phyloP scores from a whole-genome alignment of 2,329 filamentous ascomycete genomes.

The Drechslerella coelobrocha region DNA sequence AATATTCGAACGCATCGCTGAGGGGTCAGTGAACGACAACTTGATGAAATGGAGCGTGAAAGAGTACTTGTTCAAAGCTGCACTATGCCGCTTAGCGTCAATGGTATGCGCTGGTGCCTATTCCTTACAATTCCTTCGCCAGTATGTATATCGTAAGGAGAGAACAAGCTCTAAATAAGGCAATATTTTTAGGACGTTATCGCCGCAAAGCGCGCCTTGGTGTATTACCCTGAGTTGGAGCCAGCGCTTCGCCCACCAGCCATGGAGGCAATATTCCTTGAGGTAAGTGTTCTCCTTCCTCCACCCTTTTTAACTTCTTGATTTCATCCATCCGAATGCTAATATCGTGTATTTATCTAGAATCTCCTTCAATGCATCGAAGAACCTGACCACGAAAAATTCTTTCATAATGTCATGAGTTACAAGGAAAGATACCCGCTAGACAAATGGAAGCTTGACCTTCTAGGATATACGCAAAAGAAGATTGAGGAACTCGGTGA shows the following conservation, averaged over 20 bases:
- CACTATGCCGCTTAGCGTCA: slow-evolving; percentile 83
- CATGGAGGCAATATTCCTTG: slow-evolving; percentile 80
- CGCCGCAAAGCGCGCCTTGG: slow-evolving; percentile 77
- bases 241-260: slow-evolving; percentile 73
- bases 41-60: slow-evolving; percentile 94
- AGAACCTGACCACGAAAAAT: slow-evolving; percentile 78
- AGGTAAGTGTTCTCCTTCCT: slow-evolving; percentile 53
- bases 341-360: slow-evolving; percentile 20
- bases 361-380: slow-evolving; percentile 80
- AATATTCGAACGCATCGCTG: slow-evolving; percentile 82
- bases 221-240: slow-evolving; percentile 81
- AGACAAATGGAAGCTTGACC: slow-evolving; percentile 80
- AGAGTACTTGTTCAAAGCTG: slow-evolving; percentile 92
- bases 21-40: slow-evolving; percentile 81
- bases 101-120: slow-evolving; percentile 57
- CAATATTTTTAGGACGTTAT: slow-evolving; percentile 69
- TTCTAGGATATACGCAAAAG: slow-evolving; percentile 23
- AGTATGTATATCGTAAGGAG: background rate
- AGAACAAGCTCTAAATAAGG: background rate
- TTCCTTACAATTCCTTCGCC: background rate
- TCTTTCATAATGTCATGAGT: slow-evolving; percentile 84
- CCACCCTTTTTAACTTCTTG: background rate
- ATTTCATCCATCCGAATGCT: background rate
- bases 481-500: slow-evolving; percentile 68
- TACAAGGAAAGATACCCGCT: slow-evolving; percentile 92